These are phyloP conservation scores for Penicillium longicatenatum DNA, from an alignment of 495 filamentous ascomycete species.

Conservation along the genomic window DNA sequence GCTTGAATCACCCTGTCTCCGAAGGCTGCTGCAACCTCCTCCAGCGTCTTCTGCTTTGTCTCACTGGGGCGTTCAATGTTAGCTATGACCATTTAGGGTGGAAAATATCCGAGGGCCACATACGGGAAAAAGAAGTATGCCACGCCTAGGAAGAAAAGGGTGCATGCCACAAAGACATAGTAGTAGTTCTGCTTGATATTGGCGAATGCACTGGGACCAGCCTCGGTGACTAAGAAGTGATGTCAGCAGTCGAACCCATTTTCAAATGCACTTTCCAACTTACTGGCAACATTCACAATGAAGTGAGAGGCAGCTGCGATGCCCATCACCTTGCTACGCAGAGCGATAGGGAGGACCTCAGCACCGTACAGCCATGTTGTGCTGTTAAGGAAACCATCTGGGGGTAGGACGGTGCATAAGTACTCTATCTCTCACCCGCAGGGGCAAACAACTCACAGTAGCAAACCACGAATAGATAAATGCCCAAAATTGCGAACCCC, in stretches of 20 bases:
- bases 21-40: slow-evolving; percentile 60
- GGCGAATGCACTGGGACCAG: slow-evolving; percentile 59
- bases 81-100: not conserved
- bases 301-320: slow-evolving; percentile 59
- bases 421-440: not conserved
- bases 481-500: slow-evolving; percentile 61
- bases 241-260: not conserved
- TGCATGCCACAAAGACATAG: slow-evolving; percentile 59
- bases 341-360: slow-evolving; percentile 57
- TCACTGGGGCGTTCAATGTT: slow-evolving; percentile 31
- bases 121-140: slow-evolving; percentile 59
- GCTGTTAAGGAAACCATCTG: slow-evolving; percentile 60
- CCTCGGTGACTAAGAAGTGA: slow-evolving; percentile 50
- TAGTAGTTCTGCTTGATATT: slow-evolving; percentile 63
- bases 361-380: slow-evolving; percentile 64
- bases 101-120: slow-evolving; percentile 11
- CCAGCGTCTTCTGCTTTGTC: slow-evolving; percentile 57
- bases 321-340: slow-evolving; percentile 62
- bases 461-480: slow-evolving; percentile 58
- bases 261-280: slow-evolving; percentile 6
- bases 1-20: slow-evolving; percentile 54
- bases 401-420: slow-evolving; percentile 4
- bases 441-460: slow-evolving; percentile 49
- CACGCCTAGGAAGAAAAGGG: slow-evolving; percentile 49
- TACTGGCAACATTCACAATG: slow-evolving; percentile 58